Conservation (phyloP, 305 asterid species). For the Fraxinus platypoda region DNA sequence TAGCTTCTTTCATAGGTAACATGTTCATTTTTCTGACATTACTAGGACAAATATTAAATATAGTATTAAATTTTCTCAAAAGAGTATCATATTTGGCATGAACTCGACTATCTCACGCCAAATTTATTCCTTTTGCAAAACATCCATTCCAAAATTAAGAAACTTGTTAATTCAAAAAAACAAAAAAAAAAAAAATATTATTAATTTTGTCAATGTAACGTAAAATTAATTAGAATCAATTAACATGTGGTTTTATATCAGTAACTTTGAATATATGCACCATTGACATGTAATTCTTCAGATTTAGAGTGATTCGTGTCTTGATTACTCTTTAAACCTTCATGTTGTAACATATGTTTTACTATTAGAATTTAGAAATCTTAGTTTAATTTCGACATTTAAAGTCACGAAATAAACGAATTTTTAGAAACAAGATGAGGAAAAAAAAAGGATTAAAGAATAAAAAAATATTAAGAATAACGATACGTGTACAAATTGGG, state of each 20-base stretch:
- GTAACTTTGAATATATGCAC: neutral
- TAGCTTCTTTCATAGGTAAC: neutral
- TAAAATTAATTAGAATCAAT: neutral
- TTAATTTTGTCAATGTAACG: neutral
- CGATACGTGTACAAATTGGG: neutral
- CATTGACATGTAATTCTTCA: neutral
- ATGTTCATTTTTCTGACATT: neutral
- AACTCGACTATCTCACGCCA: neutral
- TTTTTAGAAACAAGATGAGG: neutral
- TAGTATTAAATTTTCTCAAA: neutral
- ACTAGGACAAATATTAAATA: neutral
- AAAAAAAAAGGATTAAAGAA: neutral
- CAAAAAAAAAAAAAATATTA: no score
- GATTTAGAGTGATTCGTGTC: neutral
- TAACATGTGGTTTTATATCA: neutral
- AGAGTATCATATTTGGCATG: neutral
- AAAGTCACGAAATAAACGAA: neutral
- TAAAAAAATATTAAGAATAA: no score
- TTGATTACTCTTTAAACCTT: neutral
- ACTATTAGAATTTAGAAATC: neutral
- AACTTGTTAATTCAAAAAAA: neutral
- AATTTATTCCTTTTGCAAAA: neutral
- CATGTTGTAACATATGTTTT: neutral
- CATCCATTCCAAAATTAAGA: neutral
- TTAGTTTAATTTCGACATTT: neutral